A percentile compares a stretch with the other conserved stretches of the same genome.
phyloP scores from a whole-genome alignment of 257 asterid genomes.

The Capsicum baccatum region DNA sequence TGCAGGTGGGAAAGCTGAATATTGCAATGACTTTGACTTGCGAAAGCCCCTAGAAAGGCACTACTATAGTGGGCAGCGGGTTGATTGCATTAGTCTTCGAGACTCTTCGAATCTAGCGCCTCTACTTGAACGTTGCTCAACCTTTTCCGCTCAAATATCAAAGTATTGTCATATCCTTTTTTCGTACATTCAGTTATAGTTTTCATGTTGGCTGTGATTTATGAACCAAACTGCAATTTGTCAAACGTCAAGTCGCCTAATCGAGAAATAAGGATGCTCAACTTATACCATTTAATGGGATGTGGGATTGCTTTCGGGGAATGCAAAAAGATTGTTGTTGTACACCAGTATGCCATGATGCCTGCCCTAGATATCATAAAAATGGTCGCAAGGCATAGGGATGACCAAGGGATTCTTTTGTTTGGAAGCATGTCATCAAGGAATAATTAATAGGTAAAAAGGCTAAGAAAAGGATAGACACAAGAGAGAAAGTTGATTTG shows the following conservation, averaged over 20 bases:
- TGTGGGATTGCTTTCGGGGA: not conserved
- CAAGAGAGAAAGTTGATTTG: no score
- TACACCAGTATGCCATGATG: not conserved
- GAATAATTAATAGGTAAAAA: not conserved
- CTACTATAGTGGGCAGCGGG: conserved; percentile 58
- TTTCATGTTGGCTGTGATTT: not conserved
- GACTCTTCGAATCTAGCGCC: conserved; percentile 65
- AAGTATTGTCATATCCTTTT: conserved; percentile 49
- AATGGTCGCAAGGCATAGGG: not conserved
- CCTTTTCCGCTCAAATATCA: conserved; percentile 69
- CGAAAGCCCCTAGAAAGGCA: conserved; percentile 93
- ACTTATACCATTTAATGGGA: not conserved
- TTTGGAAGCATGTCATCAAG: not conserved
- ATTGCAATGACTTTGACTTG: conserved; percentile 83
- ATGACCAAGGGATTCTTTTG: not conserved
- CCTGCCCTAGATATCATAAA: not conserved
- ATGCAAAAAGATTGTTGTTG: not conserved
- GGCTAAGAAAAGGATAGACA: not conserved
- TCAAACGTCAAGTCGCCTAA: not conserved
- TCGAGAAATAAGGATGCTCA: not conserved
- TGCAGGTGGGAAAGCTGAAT: conserved; percentile 84
- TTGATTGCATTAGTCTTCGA: conserved; percentile 76
- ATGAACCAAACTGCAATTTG: not conserved
- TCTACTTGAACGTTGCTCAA: conserved; percentile 69
- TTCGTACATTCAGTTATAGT: not conserved